Percentiles rank a stretch among this genome's conserved stretches.
Conservation (phyloP, 108 stramenopile species). For the Epipyxis sp. region DNA sequence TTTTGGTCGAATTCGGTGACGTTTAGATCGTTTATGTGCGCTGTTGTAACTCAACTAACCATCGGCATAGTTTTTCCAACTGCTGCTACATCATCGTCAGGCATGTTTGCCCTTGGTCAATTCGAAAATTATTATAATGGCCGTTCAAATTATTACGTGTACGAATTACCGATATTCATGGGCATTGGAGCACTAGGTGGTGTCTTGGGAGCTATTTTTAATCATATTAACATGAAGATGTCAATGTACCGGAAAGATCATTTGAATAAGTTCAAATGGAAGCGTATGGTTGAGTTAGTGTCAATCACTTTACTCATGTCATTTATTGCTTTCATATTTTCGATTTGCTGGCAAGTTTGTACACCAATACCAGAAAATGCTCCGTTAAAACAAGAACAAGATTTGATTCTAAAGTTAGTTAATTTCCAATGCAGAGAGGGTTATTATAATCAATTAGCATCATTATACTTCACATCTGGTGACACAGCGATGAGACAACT, state of each 20-base stretch:
- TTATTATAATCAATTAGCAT: constrained; percentile 36
- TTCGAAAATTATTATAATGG: constrained; percentile 24
- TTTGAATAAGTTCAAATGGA: constrained; percentile 51
- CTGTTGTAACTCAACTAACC: constrained; percentile 76
- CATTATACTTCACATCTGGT: constrained; percentile 32
- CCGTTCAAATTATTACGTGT: constrained; percentile 60
- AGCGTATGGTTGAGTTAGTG: not conserved
- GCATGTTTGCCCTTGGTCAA: constrained; percentile 27
- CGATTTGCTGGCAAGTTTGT: constrained; percentile 25
- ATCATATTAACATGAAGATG: constrained; percentile 71
- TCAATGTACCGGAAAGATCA: constrained; percentile 81
- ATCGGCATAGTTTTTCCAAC: not conserved
- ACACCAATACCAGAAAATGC: constrained; percentile 15
- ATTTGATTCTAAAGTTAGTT: constrained; percentile 18
- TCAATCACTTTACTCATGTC: constrained; percentile 5
- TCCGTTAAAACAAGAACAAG: not conserved
- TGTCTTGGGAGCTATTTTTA: constrained; percentile 55
- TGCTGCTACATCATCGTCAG: not conserved
- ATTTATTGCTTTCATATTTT: constrained; percentile 12
- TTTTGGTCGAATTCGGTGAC: constrained; percentile 65
- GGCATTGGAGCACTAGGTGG: constrained; percentile 54
- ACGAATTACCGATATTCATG: constrained; percentile 51
- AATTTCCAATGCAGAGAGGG: constrained; percentile 7
- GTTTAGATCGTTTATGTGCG: constrained; percentile 82
- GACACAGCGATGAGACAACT: constrained; percentile 27